phyloP scores from a whole-genome alignment of 768 basidiomycete species.

The Suillus variegatus region DNA sequence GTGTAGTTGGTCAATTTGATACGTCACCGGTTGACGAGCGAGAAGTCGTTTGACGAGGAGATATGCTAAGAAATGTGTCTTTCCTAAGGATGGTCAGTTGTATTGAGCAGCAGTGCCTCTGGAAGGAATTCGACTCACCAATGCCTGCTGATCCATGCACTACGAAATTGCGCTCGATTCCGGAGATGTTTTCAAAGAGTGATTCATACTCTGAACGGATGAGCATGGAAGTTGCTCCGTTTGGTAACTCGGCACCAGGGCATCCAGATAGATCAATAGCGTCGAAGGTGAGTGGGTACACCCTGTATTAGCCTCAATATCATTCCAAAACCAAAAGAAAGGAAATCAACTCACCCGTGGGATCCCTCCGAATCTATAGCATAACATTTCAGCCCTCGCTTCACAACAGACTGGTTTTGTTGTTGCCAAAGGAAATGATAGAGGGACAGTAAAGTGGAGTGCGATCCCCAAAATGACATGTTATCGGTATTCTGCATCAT shows the following conservation, averaged over 20 bases:
- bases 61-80: conserved; percentile 2
- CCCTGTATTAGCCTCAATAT: not conserved
- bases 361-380: not conserved
- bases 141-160: not conserved
- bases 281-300: not conserved
- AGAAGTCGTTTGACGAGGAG: not conserved
- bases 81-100: not conserved
- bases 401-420: not conserved
- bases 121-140: not conserved
- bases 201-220: conserved; percentile 1
- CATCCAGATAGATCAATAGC: not conserved
- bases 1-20: not conserved
- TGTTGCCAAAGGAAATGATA: conserved; percentile 3
- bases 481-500: not conserved
- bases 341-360: not conserved
- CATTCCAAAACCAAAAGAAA: not conserved
- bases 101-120: not conserved
- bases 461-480: not conserved
- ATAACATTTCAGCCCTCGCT: not conserved
- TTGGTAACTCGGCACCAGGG: not conserved
- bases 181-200: not conserved
- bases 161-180: not conserved
- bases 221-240: conserved; percentile 1
- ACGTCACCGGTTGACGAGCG: conserved; percentile 2
- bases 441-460: not conserved